Percentiles rank a stretch among this genome's conserved stretches.
phyloP scores from a whole-genome alignment of 768 basidiomycete genomes.

The Phallus indusiatus region DNA sequence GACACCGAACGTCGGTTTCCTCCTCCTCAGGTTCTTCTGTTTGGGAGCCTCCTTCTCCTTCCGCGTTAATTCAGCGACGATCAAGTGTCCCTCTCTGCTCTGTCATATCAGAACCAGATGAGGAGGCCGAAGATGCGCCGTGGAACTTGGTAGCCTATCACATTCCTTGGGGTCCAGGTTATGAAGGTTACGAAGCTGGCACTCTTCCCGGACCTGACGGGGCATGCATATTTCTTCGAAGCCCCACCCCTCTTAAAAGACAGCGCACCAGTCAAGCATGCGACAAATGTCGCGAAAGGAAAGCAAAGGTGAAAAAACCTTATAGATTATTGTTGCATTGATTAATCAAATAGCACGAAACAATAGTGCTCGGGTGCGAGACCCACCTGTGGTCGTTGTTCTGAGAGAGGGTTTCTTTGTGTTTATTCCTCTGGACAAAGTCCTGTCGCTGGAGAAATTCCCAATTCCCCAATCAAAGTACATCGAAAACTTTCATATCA shows the following conservation, averaged over 20 bases:
- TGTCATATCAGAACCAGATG: conserved; percentile 6
- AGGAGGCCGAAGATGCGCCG: conserved; percentile 14
- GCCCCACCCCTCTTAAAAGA: conserved; percentile 29
- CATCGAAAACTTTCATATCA: not conserved
- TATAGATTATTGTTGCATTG: not conserved
- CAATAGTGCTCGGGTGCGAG: conserved; percentile 62
- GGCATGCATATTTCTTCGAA: conserved; percentile 28
- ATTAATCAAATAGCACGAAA: conserved; percentile 1
- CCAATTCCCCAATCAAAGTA: not conserved
- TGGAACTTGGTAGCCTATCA: conserved; percentile 33
- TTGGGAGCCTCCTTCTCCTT: not conserved
- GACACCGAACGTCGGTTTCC: conserved; percentile 4
- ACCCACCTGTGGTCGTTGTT: conserved; percentile 59
- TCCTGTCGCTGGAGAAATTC: not conserved
- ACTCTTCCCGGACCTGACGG: conserved; percentile 28
- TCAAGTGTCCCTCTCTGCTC: not conserved
- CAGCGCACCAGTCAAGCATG: conserved; percentile 64
- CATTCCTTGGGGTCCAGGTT: conserved; percentile 29
- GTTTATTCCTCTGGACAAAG: conserved; percentile 31
- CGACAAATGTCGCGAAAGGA: conserved; percentile 62
- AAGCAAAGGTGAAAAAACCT: conserved; percentile 51
- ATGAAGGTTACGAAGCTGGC: conserved; percentile 24
- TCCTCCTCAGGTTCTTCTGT: conserved; percentile 6
- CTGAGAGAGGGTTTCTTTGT: conserved; percentile 46
- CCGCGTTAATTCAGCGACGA: not conserved